phyloP scores from a whole-genome alignment of 2,329 filamentous ascomycete genomes.

The Paecilomyces variotii region DNA sequence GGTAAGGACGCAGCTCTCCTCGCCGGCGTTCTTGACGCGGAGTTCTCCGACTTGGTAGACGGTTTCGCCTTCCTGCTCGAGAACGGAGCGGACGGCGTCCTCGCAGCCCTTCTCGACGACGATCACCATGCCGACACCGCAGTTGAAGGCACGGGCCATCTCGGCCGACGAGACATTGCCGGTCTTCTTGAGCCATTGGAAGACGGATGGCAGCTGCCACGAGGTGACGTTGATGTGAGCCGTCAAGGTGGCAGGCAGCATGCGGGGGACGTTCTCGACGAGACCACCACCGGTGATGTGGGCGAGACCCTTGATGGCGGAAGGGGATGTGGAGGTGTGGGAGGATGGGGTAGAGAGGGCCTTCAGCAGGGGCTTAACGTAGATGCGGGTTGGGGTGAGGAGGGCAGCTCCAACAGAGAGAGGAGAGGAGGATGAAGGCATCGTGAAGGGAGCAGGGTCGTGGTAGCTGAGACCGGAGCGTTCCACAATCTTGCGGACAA shows the following conservation, averaged over 20 bases:
- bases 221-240: slow-evolving; percentile 70
- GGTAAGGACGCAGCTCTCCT: slow-evolving; percentile 55
- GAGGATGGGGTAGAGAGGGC: slow-evolving; percentile 39
- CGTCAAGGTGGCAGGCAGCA: slow-evolving; percentile 70
- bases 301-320: slow-evolving; percentile 73
- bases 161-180: slow-evolving; percentile 65
- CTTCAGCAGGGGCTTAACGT: slow-evolving; percentile 73
- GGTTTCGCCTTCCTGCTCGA: slow-evolving; percentile 64
- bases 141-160: slow-evolving; percentile 92
- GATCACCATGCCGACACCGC: slow-evolving; percentile 86
- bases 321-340: slow-evolving; percentile 31
- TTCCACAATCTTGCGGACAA: slow-evolving; percentile 84
- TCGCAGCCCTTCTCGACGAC: slow-evolving; percentile 63
- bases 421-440: slow-evolving; percentile 36
- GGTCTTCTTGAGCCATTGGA: slow-evolving; percentile 73
- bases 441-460: slow-evolving; percentile 69
- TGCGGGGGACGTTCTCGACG: slow-evolving; percentile 87
- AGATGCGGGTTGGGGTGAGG: slow-evolving; percentile 85
- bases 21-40: slow-evolving; percentile 45
- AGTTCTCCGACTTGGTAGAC: slow-evolving; percentile 71
- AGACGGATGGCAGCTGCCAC: slow-evolving; percentile 72
- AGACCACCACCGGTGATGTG: slow-evolving; percentile 96
- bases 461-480: slow-evolving; percentile 63
- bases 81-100: slow-evolving; percentile 49
- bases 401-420: slow-evolving; percentile 61